Evolutionary conservation across 805 yeast species (phyloP).

Genomic region (Myxozyma melibiosi): DNA sequence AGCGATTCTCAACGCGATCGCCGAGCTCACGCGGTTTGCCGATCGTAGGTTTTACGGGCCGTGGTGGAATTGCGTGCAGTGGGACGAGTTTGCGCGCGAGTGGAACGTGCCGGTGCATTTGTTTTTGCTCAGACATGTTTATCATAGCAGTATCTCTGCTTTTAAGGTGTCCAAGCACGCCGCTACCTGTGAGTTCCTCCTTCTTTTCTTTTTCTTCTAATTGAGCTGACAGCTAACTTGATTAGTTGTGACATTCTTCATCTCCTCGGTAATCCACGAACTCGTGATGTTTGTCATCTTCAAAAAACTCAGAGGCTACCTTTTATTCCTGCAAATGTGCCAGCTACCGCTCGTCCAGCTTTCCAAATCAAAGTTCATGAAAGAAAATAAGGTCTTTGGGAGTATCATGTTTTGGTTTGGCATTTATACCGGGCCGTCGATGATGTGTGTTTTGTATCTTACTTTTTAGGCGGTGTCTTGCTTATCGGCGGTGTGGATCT

Average conservation of each 20-base stretch:
- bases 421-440: conserved; percentile 83
- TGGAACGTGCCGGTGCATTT: conserved; percentile 96
- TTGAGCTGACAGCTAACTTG: background rate
- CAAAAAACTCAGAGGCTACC: conserved; percentile 74
- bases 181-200: conserved; percentile 63
- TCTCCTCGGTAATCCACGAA: conserved; percentile 87
- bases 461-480: conserved; percentile 52
- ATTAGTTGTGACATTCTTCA: conserved; percentile 57
- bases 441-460: conserved; percentile 81
- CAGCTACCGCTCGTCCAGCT: conserved; percentile 80
- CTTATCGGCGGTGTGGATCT: background rate
- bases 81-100: conserved; percentile 89
- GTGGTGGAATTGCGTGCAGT: conserved; percentile 96
- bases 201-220: conserved; percentile 42
- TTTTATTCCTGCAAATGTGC: conserved; percentile 78
- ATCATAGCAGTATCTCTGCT: conserved; percentile 83
- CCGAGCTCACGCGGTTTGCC: conserved; percentile 82
- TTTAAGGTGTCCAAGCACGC: conserved; percentile 61
- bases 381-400: conserved; percentile 62
- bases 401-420: conserved; percentile 90
- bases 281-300: conserved; percentile 89
- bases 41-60: conserved; percentile 93
- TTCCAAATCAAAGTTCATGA: conserved; percentile 61
- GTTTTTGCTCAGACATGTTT: conserved; percentile 88
- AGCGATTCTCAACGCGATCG: conserved; percentile 83